Percentiles rank a stretch among this genome's conserved stretches.
phyloP scores from a whole-genome alignment of 75 land plant genomes.

The Cunninghamia lanceolata region DNA sequence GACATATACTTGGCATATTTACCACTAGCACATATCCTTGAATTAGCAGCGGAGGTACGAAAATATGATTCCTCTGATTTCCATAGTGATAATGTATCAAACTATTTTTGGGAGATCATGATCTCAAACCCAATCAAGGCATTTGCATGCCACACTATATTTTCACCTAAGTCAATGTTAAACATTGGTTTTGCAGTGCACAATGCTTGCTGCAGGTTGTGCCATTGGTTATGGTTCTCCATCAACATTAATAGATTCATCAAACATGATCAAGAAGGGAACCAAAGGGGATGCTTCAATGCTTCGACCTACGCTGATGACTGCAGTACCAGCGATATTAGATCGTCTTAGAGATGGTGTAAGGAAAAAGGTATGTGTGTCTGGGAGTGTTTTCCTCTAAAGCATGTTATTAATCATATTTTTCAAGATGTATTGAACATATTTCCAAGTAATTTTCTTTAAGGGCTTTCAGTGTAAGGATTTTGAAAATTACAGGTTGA shows the following conservation, averaged over 20 bases:
- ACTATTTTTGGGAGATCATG: background rate
- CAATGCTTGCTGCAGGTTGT: slow-evolving; percentile 59
- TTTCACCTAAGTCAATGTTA: background rate
- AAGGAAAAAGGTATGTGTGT: slow-evolving; percentile 58
- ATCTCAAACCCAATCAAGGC: background rate
- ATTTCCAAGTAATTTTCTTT: slow-evolving; percentile 3
- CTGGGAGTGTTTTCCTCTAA: background rate
- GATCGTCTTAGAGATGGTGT: slow-evolving; percentile 96
- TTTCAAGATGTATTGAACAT: background rate
- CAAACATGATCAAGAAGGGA: slow-evolving; percentile 86
- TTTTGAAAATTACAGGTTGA: slow-evolving; percentile 54
- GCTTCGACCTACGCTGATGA: slow-evolving; percentile 75
- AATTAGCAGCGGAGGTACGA: slow-evolving; percentile 86
- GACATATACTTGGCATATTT: slow-evolving; percentile 85
- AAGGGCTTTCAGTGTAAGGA: slow-evolving; percentile 7
- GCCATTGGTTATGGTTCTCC: slow-evolving; percentile 90
- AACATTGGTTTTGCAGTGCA: slow-evolving; percentile 34
- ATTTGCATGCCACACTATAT: background rate
- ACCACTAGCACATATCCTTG: slow-evolving; percentile 93
- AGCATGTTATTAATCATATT: background rate
- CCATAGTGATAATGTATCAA: background rate
- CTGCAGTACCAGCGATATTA: slow-evolving; percentile 90
- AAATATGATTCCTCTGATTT: background rate
- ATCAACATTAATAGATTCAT: slow-evolving; percentile 78
- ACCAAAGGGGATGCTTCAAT: slow-evolving; percentile 85